Evolutionary conservation across 805 yeast genomes (phyloP).

Genomic region (Teunomyces panamensis): DNA sequence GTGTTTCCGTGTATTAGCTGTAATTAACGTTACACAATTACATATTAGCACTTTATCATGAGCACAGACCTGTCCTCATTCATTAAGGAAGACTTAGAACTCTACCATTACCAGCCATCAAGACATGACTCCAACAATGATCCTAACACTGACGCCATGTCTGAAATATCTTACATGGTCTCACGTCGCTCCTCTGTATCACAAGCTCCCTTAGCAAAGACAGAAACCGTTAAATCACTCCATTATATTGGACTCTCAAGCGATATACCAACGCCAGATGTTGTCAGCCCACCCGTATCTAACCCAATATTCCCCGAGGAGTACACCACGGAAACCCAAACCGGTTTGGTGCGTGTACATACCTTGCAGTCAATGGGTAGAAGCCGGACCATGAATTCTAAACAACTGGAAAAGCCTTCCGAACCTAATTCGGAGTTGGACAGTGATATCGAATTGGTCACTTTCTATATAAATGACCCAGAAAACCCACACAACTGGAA

Average conservation of each 20-base stretch:
- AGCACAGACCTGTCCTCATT: background rate
- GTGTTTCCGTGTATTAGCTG: background rate
- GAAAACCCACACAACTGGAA: slow-evolving; percentile 91
- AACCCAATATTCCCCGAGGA: slow-evolving; percentile 89
- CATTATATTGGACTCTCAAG: slow-evolving; percentile 55
- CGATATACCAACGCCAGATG: slow-evolving; percentile 53
- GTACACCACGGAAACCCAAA: slow-evolving; percentile 80
- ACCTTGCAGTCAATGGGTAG: slow-evolving; percentile 71
- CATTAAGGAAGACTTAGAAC: background rate
- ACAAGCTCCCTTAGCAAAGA: slow-evolving; percentile 34
- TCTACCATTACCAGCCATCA: background rate
- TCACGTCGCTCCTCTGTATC: background rate
- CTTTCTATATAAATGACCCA: slow-evolving; percentile 75
- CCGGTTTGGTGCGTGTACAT: slow-evolving; percentile 82
- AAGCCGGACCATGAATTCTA: slow-evolving; percentile 16
- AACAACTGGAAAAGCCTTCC: slow-evolving; percentile 14
- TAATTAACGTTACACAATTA: background rate
- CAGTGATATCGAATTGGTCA: slow-evolving; percentile 72
- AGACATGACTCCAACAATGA: background rate
- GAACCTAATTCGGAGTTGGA: slow-evolving; percentile 31
- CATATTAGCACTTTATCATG: background rate
- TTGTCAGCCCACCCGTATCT: slow-evolving; percentile 43
- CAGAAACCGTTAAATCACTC: slow-evolving; percentile 75
- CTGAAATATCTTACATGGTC: background rate
- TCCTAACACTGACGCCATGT: background rate